Percentiles rank a stretch among this genome's conserved stretches.
Conservation (phyloP, 2,329 filamentous ascomycete genomes). For the Calycina herbarum region DNA sequence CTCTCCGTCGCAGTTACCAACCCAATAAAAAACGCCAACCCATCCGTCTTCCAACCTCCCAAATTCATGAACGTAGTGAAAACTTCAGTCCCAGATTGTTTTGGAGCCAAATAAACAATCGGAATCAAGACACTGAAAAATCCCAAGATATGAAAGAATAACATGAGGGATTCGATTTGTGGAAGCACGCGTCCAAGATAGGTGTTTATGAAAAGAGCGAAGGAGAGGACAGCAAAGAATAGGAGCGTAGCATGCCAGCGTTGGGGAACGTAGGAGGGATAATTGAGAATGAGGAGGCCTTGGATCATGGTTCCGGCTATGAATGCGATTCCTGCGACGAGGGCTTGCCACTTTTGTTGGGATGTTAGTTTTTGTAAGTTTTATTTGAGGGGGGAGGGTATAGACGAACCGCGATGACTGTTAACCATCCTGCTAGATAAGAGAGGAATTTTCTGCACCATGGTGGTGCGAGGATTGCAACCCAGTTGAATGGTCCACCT, state of each 20-base stretch:
- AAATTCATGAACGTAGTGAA: not conserved
- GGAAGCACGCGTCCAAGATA: not conserved
- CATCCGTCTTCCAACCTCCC: not conserved
- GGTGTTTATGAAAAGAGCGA: not conserved
- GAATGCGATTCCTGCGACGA: not conserved
- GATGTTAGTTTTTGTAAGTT: not conserved
- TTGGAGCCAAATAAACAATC: not conserved
- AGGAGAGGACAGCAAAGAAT: not conserved
- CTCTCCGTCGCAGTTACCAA: not conserved
- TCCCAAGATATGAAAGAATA: not conserved
- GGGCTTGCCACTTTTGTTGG: not conserved
- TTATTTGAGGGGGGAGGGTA: not conserved
- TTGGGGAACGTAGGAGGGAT: not conserved
- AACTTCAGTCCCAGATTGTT: not conserved
- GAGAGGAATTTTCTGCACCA: constrained; percentile 4
- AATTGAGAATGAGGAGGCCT: not conserved
- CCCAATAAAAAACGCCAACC: not conserved
- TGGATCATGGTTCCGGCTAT: not conserved
- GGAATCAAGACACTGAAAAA: not conserved
- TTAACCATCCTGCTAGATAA: not conserved
- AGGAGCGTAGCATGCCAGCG: not conserved
- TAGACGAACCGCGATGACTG: not conserved
- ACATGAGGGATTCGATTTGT: not conserved
- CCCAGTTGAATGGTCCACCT: constrained; percentile 3
- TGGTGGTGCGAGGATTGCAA: not conserved